A percentile compares a stretch with the other conserved stretches of the same genome.
These are phyloP conservation scores for Postia placenta DNA, from an alignment of 768 basidiomycete species.

Conservation along the genomic window DNA sequence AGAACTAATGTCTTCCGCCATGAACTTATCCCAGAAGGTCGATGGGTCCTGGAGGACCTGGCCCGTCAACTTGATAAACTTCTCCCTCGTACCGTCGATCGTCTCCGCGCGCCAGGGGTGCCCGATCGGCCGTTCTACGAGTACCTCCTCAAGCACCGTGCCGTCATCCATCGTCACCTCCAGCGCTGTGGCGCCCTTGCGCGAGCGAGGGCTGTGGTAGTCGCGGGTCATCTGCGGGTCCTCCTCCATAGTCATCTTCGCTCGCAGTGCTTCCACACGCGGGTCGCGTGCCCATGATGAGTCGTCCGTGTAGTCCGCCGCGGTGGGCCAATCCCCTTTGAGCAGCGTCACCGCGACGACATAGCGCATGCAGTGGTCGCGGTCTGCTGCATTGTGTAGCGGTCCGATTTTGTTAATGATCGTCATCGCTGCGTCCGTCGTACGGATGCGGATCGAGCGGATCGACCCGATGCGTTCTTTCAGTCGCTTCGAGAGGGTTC, in stretches of 20 bases:
- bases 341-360: constrained; percentile 9
- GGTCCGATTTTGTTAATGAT: constrained; percentile 9
- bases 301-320: constrained; percentile 5
- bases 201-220: neutral
- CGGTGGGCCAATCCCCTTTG: constrained; percentile 6
- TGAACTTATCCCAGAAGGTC: constrained; percentile 5
- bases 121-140: constrained; percentile 7
- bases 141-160: constrained; percentile 8
- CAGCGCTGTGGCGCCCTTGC: constrained; percentile 6
- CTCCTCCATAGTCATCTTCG: constrained; percentile 11
- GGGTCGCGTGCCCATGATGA: constrained; percentile 5
- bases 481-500: constrained; percentile 1
- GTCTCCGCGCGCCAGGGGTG: constrained; percentile 7
- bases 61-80: constrained; percentile 5
- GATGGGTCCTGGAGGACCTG: constrained; percentile 3
- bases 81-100: neutral
- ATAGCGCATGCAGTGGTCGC: constrained; percentile 12
- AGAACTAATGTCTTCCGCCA: constrained; percentile 1
- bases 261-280: constrained; percentile 6
- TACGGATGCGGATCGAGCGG: constrained; percentile 7
- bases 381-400: constrained; percentile 8
- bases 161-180: constrained; percentile 8
- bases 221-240: constrained; percentile 9
- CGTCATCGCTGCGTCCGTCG: constrained; percentile 5
- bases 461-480: neutral